These are phyloP conservation scores for Microcyclosporella mali DNA, from an alignment of 2,329 filamentous ascomycete species.

Conservation along the genomic window DNA sequence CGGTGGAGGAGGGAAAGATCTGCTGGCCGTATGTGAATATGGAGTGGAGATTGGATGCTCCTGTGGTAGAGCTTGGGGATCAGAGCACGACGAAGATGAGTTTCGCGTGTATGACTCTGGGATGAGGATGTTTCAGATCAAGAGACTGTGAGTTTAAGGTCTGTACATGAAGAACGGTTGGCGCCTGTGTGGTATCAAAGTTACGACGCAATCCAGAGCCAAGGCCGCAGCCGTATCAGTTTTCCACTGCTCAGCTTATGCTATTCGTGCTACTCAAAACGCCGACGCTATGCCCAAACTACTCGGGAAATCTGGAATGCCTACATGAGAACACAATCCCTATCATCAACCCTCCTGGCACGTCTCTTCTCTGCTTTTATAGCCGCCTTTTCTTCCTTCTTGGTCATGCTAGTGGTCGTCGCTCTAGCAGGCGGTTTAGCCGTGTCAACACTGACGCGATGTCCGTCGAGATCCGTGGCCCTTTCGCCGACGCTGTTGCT, in stretches of 20 bases:
- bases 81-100: constrained; percentile 41
- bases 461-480: neutral
- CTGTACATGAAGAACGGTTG: too few relatives aligned
- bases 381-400: constrained; percentile 26
- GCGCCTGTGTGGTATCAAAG: too few relatives aligned
- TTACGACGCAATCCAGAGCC: too few relatives aligned
- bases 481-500: neutral
- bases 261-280: neutral
- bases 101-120: constrained; percentile 46
- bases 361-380: constrained; percentile 24
- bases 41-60: constrained; percentile 44
- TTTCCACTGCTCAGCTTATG: too few relatives aligned
- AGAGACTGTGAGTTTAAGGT: too few relatives aligned
- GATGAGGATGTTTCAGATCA: constrained; percentile 8
- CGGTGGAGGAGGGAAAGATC: constrained; percentile 51
- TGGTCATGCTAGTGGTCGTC: constrained; percentile 11
- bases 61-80: constrained; percentile 17
- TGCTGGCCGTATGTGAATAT: constrained; percentile 58
- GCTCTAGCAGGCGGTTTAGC: constrained; percentile 6
- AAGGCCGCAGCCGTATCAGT: too few relatives aligned
- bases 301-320: neutral
- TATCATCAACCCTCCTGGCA: constrained; percentile 30
- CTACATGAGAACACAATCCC: constrained; percentile 42
- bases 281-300: constrained; percentile 6
- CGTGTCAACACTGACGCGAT: constrained; percentile 1